These are phyloP conservation scores for Neoboletus brunneissimus DNA, from an alignment of 768 basidiomycete genomes.

Conservation along the genomic window DNA sequence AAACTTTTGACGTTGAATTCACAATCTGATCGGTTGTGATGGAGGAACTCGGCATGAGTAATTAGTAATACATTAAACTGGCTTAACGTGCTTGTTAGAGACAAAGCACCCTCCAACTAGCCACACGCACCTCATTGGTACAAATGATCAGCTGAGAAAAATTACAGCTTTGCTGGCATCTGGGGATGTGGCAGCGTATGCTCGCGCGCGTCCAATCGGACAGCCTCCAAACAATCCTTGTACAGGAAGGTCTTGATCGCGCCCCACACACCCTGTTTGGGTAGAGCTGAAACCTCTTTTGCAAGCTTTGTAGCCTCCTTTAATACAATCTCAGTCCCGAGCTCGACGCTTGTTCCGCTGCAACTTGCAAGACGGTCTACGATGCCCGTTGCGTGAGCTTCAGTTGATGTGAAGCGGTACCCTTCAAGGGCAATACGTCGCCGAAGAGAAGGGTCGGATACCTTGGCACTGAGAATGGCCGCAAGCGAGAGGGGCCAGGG, in stretches of 20 bases:
- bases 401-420: slow-evolving; percentile 69
- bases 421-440: slow-evolving; percentile 81
- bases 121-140: slow-evolving; percentile 7
- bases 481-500: slow-evolving; percentile 73
- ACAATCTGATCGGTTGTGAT: slow-evolving; percentile 10
- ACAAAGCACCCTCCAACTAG: background rate
- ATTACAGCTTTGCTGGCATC: slow-evolving; percentile 18
- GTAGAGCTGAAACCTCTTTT: slow-evolving; percentile 46
- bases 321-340: slow-evolving; percentile 56
- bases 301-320: slow-evolving; percentile 65
- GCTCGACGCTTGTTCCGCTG: slow-evolving; percentile 41
- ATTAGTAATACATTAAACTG: background rate
- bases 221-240: slow-evolving; percentile 46
- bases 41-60: background rate
- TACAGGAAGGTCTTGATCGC: slow-evolving; percentile 66
- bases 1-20: slow-evolving; percentile 1
- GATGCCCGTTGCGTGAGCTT: slow-evolving; percentile 63
- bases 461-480: slow-evolving; percentile 60
- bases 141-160: background rate
- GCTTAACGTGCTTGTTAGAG: slow-evolving; percentile 7
- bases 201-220: slow-evolving; percentile 24
- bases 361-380: slow-evolving; percentile 57
- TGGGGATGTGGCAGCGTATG: slow-evolving; percentile 6
- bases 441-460: slow-evolving; percentile 53
- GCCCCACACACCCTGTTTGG: slow-evolving; percentile 66